Conservation (phyloP, 768 basidiomycete species). For the Hysterangium stoloniferum region DNA sequence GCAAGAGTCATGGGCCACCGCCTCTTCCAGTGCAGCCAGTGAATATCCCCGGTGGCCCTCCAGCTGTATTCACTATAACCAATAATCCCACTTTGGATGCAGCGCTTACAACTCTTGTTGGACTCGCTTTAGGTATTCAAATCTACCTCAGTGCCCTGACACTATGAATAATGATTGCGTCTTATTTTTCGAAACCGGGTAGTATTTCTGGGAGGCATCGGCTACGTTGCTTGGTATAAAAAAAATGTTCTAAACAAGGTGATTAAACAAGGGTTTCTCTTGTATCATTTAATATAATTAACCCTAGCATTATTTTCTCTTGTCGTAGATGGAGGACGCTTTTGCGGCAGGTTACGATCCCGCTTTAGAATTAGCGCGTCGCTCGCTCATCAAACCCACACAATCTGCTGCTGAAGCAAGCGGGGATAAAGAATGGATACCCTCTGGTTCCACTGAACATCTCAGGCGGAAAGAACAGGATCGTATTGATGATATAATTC, state of each 20-base stretch:
- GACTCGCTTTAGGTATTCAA: slow-evolving; percentile 48
- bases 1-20: neutral
- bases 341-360: slow-evolving; percentile 80
- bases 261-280: slow-evolving; percentile 4
- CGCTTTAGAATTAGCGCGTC: slow-evolving; percentile 62
- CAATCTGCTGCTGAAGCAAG: slow-evolving; percentile 31
- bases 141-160: neutral
- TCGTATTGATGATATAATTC: slow-evolving; percentile 67
- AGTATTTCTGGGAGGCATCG: slow-evolving; percentile 67
- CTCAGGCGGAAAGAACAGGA: slow-evolving; percentile 70
- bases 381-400: slow-evolving; percentile 20
- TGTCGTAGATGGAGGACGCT: slow-evolving; percentile 60
- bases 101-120: slow-evolving; percentile 50
- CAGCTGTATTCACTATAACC: slow-evolving; percentile 18
- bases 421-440: slow-evolving; percentile 20
- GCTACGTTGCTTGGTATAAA: slow-evolving; percentile 77
- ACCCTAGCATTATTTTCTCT: slow-evolving; percentile 4
- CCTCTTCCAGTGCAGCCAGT: slow-evolving; percentile 7
- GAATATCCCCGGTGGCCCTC: slow-evolving; percentile 2
- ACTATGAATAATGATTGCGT: neutral
- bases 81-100: slow-evolving; percentile 34
- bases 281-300: slow-evolving; percentile 1
- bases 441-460: slow-evolving; percentile 41
- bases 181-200: neutral
- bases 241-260: slow-evolving; percentile 75